Base-by-base conservation (phyloP, 2,329 filamentous ascomycete species). In the Phaeoacremonium minimum region DNA sequence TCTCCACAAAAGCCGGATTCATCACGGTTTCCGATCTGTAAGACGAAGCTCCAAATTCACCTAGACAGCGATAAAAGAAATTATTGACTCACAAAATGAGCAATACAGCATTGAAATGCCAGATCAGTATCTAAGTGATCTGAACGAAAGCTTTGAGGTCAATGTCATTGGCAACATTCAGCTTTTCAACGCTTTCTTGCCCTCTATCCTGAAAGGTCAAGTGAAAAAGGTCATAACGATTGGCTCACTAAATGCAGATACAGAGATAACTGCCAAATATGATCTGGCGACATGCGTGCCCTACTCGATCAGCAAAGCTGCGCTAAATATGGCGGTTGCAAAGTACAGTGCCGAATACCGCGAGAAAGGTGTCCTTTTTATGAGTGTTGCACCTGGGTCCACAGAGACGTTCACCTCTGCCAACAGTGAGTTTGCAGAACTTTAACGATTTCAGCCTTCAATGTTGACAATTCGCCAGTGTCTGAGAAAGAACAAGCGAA, bases 91-190 rank as follows among this genome's bases (percentile, higher is more conserved):
- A n/a, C n/a, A n/a, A n/a, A n/a, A n/a, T 7, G 4, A 37, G 36
- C 29, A 18, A 47, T 40, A n/a, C n/a, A 61, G 61, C 33, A 47
- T 38, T 36, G 35, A 56, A 6, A 43, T 60, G 3, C 53, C 52
- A 3, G 51, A 60, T 5, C 45, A 45, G 4, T 44, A 71, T n/a
- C 57, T 63, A 3, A 39, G 57, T 6, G 53, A 58, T 2, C 38
- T 67, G 5, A 18, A 44, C 4, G 52, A 26, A 6, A 29, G 42
- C 2, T 66, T 72, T 43, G 51, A 68, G 4, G 57, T 60, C 44
- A 81, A 81, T 39, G 67, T 73, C 6, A 28, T 75, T 7, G 73
- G 64, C 30, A 66, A 71, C 33, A 56, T 80, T 36, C 64, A 77
- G 42, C 60, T 76, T 1, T 67, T 73, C 51, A 72, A 73, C 44